These are phyloP conservation scores for Avena sativa DNA, from an alignment of 176 grass and related monocot species.

Conservation along the genomic window DNA sequence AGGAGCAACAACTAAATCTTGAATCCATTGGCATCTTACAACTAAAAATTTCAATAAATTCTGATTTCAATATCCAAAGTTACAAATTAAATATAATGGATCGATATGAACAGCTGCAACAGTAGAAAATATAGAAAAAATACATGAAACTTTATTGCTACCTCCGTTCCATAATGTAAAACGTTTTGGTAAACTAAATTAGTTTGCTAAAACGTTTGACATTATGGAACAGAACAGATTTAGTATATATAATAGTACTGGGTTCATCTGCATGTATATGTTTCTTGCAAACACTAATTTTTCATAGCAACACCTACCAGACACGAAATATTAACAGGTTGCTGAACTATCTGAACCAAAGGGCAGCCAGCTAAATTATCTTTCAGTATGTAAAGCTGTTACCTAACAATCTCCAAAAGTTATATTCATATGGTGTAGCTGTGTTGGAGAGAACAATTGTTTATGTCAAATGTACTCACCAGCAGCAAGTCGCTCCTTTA, in stretches of 20 bases:
- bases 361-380: not conserved
- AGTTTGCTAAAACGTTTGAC: too few species aligned
- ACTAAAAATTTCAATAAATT: constrained; percentile 21
- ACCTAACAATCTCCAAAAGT: constrained; percentile 4
- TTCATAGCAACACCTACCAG: constrained; percentile 25
- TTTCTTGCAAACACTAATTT: not conserved
- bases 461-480: constrained; percentile 51
- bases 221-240: too few species aligned
- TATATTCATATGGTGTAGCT: constrained; percentile 28
- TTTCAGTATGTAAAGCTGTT: constrained; percentile 25
- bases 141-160: not conserved
- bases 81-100: not conserved
- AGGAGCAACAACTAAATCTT: not conserved
- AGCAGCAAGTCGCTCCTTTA: constrained; percentile 64
- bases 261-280: not conserved
- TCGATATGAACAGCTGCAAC: not conserved
- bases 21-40: constrained; percentile 15
- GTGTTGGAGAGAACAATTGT: constrained; percentile 1
- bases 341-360: not conserved
- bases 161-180: too few species aligned
- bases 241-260: not conserved
- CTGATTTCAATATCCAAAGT: not conserved
- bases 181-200: too few species aligned
- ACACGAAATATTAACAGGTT: constrained; percentile 33
- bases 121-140: constrained; percentile 16